Percentiles rank a stretch among this genome's conserved stretches.
Evolutionary conservation across 2,329 filamentous ascomycete species (phyloP).

Genomic region (Lecanosticta acicola): DNA sequence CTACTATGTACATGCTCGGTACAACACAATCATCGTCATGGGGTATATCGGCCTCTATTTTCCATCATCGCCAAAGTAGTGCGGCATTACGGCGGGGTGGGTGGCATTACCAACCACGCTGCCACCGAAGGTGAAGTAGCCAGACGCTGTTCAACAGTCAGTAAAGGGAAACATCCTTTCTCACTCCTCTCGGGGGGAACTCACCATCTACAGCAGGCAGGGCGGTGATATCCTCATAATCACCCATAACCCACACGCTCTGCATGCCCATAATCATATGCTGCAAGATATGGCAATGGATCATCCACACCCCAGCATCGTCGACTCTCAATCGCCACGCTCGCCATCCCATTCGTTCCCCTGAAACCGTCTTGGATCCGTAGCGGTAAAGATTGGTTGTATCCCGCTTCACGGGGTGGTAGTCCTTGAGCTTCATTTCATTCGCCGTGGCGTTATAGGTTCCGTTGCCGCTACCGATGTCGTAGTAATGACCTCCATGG

Average conservation of each 20-base stretch:
- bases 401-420: constrained; percentile 40
- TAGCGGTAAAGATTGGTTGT: constrained; percentile 56
- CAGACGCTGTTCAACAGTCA: constrained; percentile 21
- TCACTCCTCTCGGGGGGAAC: too few relatives aligned
- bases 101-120: constrained; percentile 37
- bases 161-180: neutral
- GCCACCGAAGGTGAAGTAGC: constrained; percentile 43
- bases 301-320: constrained; percentile 53
- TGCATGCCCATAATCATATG: constrained; percentile 56
- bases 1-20: too few relatives aligned
- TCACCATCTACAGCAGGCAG: constrained; percentile 27
- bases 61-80: constrained; percentile 8
- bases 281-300: constrained; percentile 55
- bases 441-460: constrained; percentile 48
- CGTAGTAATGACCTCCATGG: constrained; percentile 52
- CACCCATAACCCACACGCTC: constrained; percentile 44
- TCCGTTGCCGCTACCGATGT: constrained; percentile 50
- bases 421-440: constrained; percentile 38
- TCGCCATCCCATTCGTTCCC: constrained; percentile 51
- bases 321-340: constrained; percentile 54
- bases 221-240: constrained; percentile 36
- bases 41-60: too few relatives aligned
- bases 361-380: constrained; percentile 34
- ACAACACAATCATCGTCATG: too few relatives aligned
- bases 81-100: constrained; percentile 19